phyloP scores from a whole-genome alignment of 148 eudicot species.

The Nyssa sinensis region DNA sequence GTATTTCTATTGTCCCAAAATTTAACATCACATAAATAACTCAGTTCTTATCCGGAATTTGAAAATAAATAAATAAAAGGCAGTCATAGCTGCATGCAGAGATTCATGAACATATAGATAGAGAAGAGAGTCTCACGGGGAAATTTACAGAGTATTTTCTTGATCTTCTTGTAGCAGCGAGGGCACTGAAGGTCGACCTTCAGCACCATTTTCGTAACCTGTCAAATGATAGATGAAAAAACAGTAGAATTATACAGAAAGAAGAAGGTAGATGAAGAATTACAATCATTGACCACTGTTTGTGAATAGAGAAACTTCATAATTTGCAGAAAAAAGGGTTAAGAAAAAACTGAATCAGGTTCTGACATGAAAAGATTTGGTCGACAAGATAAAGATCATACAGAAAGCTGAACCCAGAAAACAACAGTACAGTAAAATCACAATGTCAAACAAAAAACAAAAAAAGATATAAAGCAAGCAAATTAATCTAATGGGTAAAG shows the following conservation, averaged over 20 bases:
- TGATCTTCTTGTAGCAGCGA: constrained; percentile 69
- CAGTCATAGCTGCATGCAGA: not conserved
- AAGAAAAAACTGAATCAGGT: too few species aligned
- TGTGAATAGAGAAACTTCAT: not conserved
- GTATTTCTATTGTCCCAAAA: not conserved
- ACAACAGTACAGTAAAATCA: too few species aligned
- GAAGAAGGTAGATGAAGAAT: not conserved
- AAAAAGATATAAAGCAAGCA: too few species aligned
- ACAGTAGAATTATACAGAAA: not conserved
- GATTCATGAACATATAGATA: not conserved
- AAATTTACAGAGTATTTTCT: constrained; percentile 58
- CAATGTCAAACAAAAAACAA: too few species aligned
- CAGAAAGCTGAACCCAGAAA: too few species aligned
- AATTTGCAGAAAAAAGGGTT: too few species aligned
- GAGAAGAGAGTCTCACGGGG: constrained; percentile 49
- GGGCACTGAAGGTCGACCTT: constrained; percentile 67
- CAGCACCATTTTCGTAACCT: constrained; percentile 63
- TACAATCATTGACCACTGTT: not conserved
- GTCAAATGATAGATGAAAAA: not conserved
- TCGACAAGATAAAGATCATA: too few species aligned
- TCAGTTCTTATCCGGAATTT: not conserved
- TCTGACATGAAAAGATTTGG: too few species aligned
- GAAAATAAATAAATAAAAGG: too few species aligned
- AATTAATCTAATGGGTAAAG: too few species aligned
- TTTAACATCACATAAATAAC: not conserved